Percentiles rank a stretch among this genome's conserved stretches.
Evolutionary conservation across 2,329 filamentous ascomycete species (phyloP).

Genomic region (Trichophyton mentagrophytes): DNA sequence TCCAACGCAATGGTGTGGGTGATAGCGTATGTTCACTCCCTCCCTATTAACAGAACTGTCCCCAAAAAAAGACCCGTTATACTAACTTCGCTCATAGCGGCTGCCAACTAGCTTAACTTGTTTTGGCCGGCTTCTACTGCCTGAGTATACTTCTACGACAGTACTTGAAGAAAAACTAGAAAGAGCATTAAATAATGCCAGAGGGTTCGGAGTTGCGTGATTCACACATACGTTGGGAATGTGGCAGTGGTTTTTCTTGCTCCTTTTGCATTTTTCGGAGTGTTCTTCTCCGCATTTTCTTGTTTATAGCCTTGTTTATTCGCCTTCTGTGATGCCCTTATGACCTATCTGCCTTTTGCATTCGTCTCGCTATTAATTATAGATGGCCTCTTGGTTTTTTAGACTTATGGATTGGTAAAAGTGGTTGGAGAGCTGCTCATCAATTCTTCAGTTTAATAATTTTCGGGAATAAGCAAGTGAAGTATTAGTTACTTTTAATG

Average conservation of each 20-base stretch:
- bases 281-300: background rate
- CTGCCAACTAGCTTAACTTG: constrained; percentile 86
- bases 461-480: background rate
- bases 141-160: constrained; percentile 62
- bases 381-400: background rate
- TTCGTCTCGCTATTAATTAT: background rate
- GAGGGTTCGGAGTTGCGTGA: constrained; percentile 76
- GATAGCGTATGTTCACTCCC: constrained; percentile 30
- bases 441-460: background rate
- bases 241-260: background rate
- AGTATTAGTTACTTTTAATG: background rate
- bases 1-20: constrained; percentile 63
- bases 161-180: constrained; percentile 60
- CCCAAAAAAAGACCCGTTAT: constrained; percentile 8
- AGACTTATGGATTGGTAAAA: background rate
- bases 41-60: background rate
- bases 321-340: background rate
- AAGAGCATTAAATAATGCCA: constrained; percentile 78
- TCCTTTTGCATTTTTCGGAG: background rate
- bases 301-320: background rate
- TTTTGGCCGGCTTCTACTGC: constrained; percentile 76
- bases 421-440: background rate
- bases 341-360: background rate
- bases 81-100: constrained; percentile 20
- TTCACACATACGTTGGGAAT: background rate